A percentile compares a stretch with the other conserved stretches of the same genome.
These are phyloP conservation scores for Salvia hispanica DNA, from an alignment of 257 asterid genomes.

Conservation along the genomic window DNA sequence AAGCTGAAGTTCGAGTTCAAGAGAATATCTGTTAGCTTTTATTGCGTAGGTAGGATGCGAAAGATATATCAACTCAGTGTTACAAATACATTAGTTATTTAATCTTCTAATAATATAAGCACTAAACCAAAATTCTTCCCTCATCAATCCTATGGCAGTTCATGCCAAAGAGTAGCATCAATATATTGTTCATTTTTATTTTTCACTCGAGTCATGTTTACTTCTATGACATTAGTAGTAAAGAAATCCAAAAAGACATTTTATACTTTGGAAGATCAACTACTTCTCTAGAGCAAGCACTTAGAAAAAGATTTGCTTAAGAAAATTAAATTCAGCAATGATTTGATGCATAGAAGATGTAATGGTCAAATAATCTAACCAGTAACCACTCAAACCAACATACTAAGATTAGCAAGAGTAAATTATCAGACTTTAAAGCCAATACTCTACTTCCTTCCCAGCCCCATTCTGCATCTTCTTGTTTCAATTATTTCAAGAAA, in stretches of 20 bases:
- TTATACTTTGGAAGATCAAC: not conserved
- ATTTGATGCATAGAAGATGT: not conserved
- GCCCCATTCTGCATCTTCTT: conserved; percentile 14
- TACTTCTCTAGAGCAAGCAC: conserved; percentile 21
- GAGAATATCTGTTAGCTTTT: conserved; percentile 15
- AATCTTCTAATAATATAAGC: not conserved
- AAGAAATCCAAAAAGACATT: not conserved
- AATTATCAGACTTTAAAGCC: conserved; percentile 18
- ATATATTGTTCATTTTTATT: not conserved
- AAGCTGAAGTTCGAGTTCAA: conserved; percentile 48
- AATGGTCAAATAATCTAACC: not conserved
- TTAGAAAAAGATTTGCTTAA: not conserved
- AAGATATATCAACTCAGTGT: not conserved
- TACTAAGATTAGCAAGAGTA: conserved; percentile 6
- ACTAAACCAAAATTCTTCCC: not conserved
- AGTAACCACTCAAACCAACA: conserved; percentile 9
- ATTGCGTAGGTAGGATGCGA: not conserved
- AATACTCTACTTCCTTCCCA: not conserved
- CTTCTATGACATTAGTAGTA: not conserved
- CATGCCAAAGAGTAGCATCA: not conserved
- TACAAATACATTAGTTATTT: not conserved
- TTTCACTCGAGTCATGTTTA: not conserved
- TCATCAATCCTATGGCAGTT: conserved; percentile 1
- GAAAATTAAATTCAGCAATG: not conserved
- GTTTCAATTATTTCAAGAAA: conserved; percentile 7